Evolutionary conservation across 148 eudicot genomes (phyloP).

Genomic region (Persicaria maculosa): DNA sequence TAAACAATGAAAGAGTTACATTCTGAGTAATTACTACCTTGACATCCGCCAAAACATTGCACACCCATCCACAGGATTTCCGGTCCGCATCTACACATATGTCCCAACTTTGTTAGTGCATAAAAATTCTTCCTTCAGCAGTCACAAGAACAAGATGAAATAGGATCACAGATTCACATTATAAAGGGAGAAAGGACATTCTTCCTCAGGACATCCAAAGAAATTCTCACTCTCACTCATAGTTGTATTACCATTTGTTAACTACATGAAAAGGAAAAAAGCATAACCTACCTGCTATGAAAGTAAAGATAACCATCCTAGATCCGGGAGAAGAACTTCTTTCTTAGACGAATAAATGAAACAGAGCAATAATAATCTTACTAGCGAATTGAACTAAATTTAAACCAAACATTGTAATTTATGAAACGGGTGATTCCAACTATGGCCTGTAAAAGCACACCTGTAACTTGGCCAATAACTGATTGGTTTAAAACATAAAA

Average conservation of each 20-base stretch:
- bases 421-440: not conserved
- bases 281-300: not conserved
- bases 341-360: not conserved
- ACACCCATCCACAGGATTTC: constrained; percentile 91
- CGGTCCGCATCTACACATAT: constrained; percentile 82
- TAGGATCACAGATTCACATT: not conserved
- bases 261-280: not conserved
- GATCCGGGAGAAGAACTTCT: not conserved
- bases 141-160: not conserved
- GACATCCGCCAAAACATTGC: constrained; percentile 90
- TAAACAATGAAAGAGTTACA: not conserved
- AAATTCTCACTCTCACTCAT: not conserved
- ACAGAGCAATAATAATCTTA: not conserved
- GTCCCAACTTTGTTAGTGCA: constrained; percentile 10
- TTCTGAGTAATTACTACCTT: constrained; percentile 37
- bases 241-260: not conserved
- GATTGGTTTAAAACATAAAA: not conserved
- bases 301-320: not conserved
- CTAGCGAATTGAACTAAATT: not conserved
- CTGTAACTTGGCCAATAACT: not conserved
- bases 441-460: not conserved
- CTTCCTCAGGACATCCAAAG: not conserved
- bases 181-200: not conserved
- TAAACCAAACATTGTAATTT: not conserved
- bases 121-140: not conserved